phyloP scores from a whole-genome alignment of 176 grass and related monocot species.

The Phoenix roebelenii region DNA sequence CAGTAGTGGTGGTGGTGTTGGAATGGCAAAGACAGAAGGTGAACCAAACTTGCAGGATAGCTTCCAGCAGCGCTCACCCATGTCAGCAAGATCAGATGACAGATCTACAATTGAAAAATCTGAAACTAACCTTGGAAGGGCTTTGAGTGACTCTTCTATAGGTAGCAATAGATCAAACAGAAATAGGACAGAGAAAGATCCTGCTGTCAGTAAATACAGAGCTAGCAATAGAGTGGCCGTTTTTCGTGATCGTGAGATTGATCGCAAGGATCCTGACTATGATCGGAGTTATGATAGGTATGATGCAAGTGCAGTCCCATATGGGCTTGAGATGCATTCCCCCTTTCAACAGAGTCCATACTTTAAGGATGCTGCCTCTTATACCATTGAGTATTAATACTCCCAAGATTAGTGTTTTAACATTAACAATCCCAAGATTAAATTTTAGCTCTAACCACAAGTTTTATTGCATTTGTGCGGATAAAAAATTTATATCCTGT shows the following conservation, averaged over 20 bases:
- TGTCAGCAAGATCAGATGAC: slow-evolving; percentile 15
- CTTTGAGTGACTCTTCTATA: slow-evolving; percentile 35
- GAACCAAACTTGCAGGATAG: slow-evolving; percentile 49
- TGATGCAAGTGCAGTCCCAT: neutral
- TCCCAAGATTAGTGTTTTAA: no score
- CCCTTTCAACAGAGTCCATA: no score
- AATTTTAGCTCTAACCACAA: no score
- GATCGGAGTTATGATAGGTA: slow-evolving; percentile 98
- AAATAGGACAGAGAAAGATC: slow-evolving; percentile 48
- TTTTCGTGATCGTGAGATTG: slow-evolving; percentile 84
- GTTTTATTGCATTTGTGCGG: no score
- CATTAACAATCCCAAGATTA: no score
- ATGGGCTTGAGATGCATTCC: no score
- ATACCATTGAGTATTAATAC: no score
- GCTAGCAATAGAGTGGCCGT: slow-evolving; percentile 71
- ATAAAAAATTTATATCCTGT: no score
- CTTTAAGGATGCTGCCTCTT: no score
- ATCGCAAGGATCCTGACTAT: slow-evolving; percentile 98
- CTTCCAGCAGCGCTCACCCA: slow-evolving; percentile 43
- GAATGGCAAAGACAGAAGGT: slow-evolving; percentile 27
- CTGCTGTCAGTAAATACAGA: slow-evolving; percentile 34
- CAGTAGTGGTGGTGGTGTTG: slow-evolving; percentile 26
- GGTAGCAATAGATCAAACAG: slow-evolving; percentile 43
- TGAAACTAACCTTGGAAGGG: slow-evolving; percentile 51
- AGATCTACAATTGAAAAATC: slow-evolving; percentile 19